A percentile compares a stretch with the other conserved stretches of the same genome.
Conservation (phyloP, 495 filamentous ascomycete genomes). For the Hyphodiscus hymeniophilus region DNA sequence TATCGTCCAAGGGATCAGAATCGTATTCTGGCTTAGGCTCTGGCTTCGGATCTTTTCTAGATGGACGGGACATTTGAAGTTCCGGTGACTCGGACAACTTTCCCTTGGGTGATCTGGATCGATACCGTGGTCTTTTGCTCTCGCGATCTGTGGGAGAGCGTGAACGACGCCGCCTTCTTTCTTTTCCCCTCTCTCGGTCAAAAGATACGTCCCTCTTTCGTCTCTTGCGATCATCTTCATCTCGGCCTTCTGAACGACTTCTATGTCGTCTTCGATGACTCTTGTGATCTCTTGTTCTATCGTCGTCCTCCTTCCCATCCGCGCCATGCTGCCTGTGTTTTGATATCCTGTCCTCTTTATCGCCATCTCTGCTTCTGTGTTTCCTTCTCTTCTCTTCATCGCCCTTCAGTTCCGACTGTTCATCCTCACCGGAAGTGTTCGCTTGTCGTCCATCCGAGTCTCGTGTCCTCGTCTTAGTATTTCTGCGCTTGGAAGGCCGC, state of each 20-base stretch:
- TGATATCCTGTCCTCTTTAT: slow-evolving; percentile 12
- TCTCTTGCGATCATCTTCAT: slow-evolving; percentile 6
- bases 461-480: slow-evolving; percentile 15
- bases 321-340: slow-evolving; percentile 1
- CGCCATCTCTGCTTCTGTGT: slow-evolving; percentile 14
- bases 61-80: slow-evolving; percentile 7
- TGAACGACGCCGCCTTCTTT: slow-evolving; percentile 26
- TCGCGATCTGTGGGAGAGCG: slow-evolving; percentile 15
- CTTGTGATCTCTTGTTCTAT: not conserved
- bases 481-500: slow-evolving; percentile 27
- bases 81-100: slow-evolving; percentile 14
- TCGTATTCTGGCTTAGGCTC: slow-evolving; percentile 28
- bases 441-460: slow-evolving; percentile 18
- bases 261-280: slow-evolving; percentile 9
- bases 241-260: slow-evolving; percentile 8
- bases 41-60: not conserved
- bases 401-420: slow-evolving; percentile 5
- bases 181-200: slow-evolving; percentile 7
- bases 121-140: slow-evolving; percentile 23
- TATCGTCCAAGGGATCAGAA: slow-evolving; percentile 69
- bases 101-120: slow-evolving; percentile 23
- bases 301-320: slow-evolving; percentile 9
- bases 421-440: slow-evolving; percentile 16
- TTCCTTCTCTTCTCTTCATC: slow-evolving; percentile 7
- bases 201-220: slow-evolving; percentile 1